These are phyloP conservation scores for Cinnamomum micranthum DNA, from an alignment of 164 flowering plant species.

Conservation along the genomic window DNA sequence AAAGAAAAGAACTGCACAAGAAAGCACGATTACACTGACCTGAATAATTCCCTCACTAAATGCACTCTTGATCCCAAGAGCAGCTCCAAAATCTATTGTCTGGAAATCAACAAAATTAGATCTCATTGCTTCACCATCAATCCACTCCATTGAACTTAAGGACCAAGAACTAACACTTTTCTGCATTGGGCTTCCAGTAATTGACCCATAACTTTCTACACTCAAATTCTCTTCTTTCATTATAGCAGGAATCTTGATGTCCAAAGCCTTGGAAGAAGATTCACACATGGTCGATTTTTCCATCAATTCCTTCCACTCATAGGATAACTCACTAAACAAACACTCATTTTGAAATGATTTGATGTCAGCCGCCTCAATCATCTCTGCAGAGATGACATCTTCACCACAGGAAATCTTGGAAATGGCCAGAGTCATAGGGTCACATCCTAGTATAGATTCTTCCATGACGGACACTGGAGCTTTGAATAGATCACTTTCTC, in stretches of 20 bases:
- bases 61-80: constrained; percentile 86
- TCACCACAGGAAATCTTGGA: constrained; percentile 67
- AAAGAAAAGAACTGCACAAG: neutral
- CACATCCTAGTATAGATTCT: constrained; percentile 48
- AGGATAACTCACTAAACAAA: constrained; percentile 62
- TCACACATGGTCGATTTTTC: constrained; percentile 49
- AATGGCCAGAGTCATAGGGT: constrained; percentile 66
- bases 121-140: constrained; percentile 32
- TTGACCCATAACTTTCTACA: constrained; percentile 18
- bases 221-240: constrained; percentile 30
- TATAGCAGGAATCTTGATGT: constrained; percentile 37
- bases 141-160: constrained; percentile 68
- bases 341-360: constrained; percentile 48
- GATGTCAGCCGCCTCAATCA: constrained; percentile 43
- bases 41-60: constrained; percentile 96
- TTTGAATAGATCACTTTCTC: constrained; percentile 86
- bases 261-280: constrained; percentile 41
- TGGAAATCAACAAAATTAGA: constrained; percentile 64
- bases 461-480: constrained; percentile 70
- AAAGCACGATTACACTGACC: constrained; percentile 37
- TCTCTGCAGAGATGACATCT: constrained; percentile 50
- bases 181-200: constrained; percentile 34
- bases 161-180: constrained; percentile 74
- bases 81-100: constrained; percentile 55
- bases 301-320: constrained; percentile 73